Percentiles rank a stretch among this genome's conserved stretches.
Evolutionary conservation across 1,139 yeast genomes (phyloP).

Genomic region (Hyphopichia wangnamkhiaoensis): DNA sequence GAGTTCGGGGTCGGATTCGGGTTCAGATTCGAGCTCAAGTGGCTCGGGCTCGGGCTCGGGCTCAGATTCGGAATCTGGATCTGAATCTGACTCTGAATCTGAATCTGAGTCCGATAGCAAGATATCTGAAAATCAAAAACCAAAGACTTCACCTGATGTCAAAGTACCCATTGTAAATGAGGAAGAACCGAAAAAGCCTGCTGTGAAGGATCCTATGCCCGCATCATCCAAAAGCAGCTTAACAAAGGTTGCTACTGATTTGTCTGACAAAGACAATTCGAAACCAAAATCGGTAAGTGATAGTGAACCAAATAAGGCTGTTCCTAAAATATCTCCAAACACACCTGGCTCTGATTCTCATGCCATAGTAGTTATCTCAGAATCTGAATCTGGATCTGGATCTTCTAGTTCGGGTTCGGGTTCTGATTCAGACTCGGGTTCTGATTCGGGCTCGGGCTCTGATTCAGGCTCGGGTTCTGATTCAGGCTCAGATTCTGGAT

Average conservation of each 20-base stretch:
- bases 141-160: too few relatives aligned
- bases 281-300: not conserved
- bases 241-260: not conserved
- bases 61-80: slow-evolving; percentile 12
- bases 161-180: not conserved
- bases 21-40: not conserved
- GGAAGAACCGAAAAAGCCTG: not conserved
- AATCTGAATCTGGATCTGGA: slow-evolving; percentile 9
- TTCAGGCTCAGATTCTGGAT: slow-evolving; percentile 12
- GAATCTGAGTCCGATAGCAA: slow-evolving; percentile 17
- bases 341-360: slow-evolving; percentile 3
- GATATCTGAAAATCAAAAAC: not conserved
- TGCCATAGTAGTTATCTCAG: slow-evolving; percentile 2
- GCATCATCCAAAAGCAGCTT: not conserved
- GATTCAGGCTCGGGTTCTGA: slow-evolving; percentile 7
- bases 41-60: slow-evolving; percentile 6
- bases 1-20: slow-evolving; percentile 11
- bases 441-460: slow-evolving; percentile 4
- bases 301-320: not conserved
- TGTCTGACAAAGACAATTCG: not conserved
- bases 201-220: not conserved
- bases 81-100: slow-evolving; percentile 8
- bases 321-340: not conserved
- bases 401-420: slow-evolving; percentile 10
- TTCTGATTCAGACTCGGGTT: slow-evolving; percentile 12